Base-by-base conservation (phyloP, 805 yeast species). In the Candida glaebosa region DNA sequence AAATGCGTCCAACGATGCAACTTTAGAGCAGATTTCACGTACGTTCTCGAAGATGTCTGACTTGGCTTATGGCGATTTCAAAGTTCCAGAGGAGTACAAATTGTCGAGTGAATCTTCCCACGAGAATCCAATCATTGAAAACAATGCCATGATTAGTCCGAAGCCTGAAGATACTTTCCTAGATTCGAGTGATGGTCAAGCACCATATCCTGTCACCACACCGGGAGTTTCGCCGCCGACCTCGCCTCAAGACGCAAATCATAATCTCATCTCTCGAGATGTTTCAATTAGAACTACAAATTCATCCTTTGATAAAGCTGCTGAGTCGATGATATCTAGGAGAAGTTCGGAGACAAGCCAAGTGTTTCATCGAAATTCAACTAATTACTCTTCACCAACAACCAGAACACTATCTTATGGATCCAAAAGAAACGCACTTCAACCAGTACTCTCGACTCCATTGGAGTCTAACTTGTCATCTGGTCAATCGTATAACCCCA, bases 101-200 rank as follows among this genome's bases (percentile, higher is more conserved):
- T n/a, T 35, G 7, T 35, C 38, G 8, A 24, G 18, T 5, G 31
- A 35, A 24, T 20, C 31, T 4, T 22, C 30, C 4, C 18, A 5
- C 4, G 38, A 35, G 8, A 35, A 35, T 18, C 38, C 38, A 12
- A 35, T 35, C 5, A 35, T 35, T 18, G 38, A 35, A 24, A 35
- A 35, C 14, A 24, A 35, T 6, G 38, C 24, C 8, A 35, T 35
- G 38, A 15, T 24, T 7, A 20, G 30, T 24, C 31, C 38, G 5
- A 16, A 6, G 5, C 31, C 31, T 8, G 6, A 5, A 17, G 16
- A 10, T 28, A 12, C 16, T 10, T 14, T 28, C 14, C 5, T 22
- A 19, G 31, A 14, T 5, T 12, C 18, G 15, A 24, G 18, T 12
- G 16, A 17, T 18, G 16, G 7, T n/a, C 25, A 34, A 15, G 18